Percentiles rank a stretch among this genome's conserved stretches.
phyloP scores from a whole-genome alignment of 1,284 basidiomycete genomes.

The Microbotryum scabiosae region DNA sequence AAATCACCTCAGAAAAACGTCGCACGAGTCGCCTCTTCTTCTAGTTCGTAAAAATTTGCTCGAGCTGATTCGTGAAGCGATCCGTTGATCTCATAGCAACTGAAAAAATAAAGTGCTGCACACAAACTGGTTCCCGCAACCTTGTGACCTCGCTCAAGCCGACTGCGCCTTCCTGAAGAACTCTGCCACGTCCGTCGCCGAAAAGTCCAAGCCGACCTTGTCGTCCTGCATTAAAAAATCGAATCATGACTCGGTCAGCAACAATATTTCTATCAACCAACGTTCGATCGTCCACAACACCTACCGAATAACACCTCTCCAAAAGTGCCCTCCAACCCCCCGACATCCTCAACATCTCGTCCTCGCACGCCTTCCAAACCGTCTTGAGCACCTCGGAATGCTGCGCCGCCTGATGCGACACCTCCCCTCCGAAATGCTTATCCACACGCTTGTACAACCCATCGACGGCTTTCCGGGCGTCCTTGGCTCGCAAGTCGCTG shows the following conservation, averaged over 20 bases:
- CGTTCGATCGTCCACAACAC: background rate
- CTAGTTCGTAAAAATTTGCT: too few species aligned
- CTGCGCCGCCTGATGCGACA: constrained; percentile 51
- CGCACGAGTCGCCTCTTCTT: too few species aligned
- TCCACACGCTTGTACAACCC: constrained; percentile 81
- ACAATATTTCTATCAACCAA: too few species aligned
- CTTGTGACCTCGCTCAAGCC: background rate
- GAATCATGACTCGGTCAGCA: too few species aligned
- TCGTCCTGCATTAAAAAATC: constrained; percentile 16
- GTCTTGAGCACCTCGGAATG: constrained; percentile 58
- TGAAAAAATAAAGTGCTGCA: too few species aligned
- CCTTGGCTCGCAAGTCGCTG: constrained; percentile 78
- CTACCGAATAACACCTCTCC: constrained; percentile 55
- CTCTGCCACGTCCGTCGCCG: constrained; percentile 10
- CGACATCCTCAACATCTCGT: constrained; percentile 64
- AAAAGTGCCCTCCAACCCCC: constrained; percentile 61
- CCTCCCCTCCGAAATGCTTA: constrained; percentile 78
- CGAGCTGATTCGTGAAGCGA: too few species aligned
- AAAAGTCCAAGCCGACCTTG: constrained; percentile 21
- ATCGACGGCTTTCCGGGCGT: constrained; percentile 74
- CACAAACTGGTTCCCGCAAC: too few species aligned
- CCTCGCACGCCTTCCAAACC: constrained; percentile 82
- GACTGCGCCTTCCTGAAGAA: constrained; percentile 13
- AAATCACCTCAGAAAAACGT: too few species aligned
- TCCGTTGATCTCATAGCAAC: too few species aligned